Evolutionary conservation across 129 eudicot species (phyloP), one percentile per base, ranked within the genome.

Genomic region (Sambucus nigra): DNA sequence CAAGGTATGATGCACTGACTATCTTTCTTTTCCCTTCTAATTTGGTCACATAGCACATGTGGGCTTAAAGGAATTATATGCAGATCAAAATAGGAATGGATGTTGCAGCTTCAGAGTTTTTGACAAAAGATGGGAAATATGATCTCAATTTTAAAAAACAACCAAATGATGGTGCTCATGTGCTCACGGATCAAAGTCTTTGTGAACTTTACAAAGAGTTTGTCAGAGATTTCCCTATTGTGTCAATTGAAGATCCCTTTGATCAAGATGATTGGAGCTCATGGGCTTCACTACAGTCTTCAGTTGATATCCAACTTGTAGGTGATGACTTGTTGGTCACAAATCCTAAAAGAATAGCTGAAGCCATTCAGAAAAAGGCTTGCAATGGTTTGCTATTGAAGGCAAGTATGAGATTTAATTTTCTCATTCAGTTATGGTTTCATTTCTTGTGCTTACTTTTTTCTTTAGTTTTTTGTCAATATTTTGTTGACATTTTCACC

Each of bases 241-340:
- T 84, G 54, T 88, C 97, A 24, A 88, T 88, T 66, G 97, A 88
- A 67, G 97, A 88, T 48, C 97, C 97, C 19, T 88, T 88, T 78
- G 97, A 88, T 76, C 97, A 88, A 76, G 97, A 88, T 71, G 97
- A 88, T 63, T 88, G 97, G 97, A 72, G 69, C 58, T 80, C 91
- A 2, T 88, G 94, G 94, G 39, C 88, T 28, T 78, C 93, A 16
- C 70, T 88, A 51, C 91, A 73, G 54, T 84, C 95, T 48, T 75
- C 80, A 3, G 95, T 84, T 39, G 92, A 73, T 55, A 78, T 88
- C 67, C 97, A 88, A 66, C 68, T 88, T 44, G 97, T 88, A 11
- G 97, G 97, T 31, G 97, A 88, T 74, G 97, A 88, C 63, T 74
- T 88, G 79, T 65, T 88, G 83, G 97, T 88, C 22, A 88, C 97